Base-by-base conservation (phyloP, 179 eudicot genomes). In the Gypsophila paniculata region DNA sequence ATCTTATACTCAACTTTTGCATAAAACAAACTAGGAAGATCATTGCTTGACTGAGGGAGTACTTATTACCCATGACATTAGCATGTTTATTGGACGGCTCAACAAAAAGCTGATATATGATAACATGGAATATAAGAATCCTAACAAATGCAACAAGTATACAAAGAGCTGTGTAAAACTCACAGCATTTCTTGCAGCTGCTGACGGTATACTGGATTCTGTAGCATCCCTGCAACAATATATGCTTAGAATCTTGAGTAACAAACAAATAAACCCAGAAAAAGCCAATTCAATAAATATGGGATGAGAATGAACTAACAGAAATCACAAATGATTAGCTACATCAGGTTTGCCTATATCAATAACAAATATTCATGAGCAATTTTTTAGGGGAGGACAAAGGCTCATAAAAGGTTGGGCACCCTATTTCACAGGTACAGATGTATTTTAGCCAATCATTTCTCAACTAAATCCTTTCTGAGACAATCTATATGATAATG, bases 111-210 rank as follows among this genome's bases (percentile, higher is more conserved):
- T 51, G n/a, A 19, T 46, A n/a, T 14, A 10, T 52, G 38, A 59
- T 6, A 42, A 58, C 2, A 68, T 1, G 42, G 13, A 25, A 26
- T 15, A 19, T 4, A 12, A 29, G 70, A 65, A 22, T 1, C 1
- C 9, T 46, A 22, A 65, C 2, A 36, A 63, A 38, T 36, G 38
- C 25, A 48, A 13, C 57, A 48, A 46, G 19, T 22, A 64, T 38
- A 1, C 14, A 8, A 49, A 46, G 65, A 22, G 26, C 25, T 77
- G 60, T 66, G 39, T 46, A 59, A 54, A 44, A 83, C 96, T 84
- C 83, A 93, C 98, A 91, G 69, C 97, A 91, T 91, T 52, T 88
- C 92, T 73, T 91, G 89, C 70, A 94, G 83, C 77, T 89, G 99
- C 82, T 87, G 91, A 74, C 94, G 96, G 70, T 89, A 87, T 57